A percentile compares a stretch with the other conserved stretches of the same genome.
Evolutionary conservation across 169 alveolate genomes (phyloP).

Genomic region (Eimeria falciformis): DNA sequence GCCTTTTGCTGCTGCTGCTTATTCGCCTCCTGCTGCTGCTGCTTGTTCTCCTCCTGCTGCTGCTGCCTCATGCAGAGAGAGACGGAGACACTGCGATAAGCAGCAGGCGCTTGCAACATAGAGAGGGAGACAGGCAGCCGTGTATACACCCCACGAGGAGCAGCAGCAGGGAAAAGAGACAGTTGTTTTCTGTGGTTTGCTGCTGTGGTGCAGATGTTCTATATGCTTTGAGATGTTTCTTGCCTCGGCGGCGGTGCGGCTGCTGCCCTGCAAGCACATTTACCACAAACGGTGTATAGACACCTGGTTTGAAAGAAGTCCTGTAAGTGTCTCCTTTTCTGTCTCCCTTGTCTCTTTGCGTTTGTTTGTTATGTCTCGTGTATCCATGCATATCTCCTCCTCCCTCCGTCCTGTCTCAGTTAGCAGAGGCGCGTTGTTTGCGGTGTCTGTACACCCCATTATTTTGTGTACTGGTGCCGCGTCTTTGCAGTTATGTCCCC

Average conservation of each 20-base stretch:
- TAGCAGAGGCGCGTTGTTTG: no score
- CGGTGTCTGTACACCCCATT: no score
- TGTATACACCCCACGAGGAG: no score
- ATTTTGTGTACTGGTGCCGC: constrained; percentile 22
- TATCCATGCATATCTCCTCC: no score
- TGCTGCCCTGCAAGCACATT: constrained; percentile 55
- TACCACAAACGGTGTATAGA: constrained; percentile 30
- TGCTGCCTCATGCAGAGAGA: no score
- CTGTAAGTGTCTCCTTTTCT: background rate
- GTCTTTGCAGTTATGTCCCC: constrained; percentile 6
- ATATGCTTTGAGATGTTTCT: constrained; percentile 41
- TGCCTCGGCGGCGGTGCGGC: constrained; percentile 2
- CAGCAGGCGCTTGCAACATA: background rate
- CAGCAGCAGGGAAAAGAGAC: no score
- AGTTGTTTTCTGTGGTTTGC: no score
- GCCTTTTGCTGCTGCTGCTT: no score
- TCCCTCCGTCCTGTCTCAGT: no score
- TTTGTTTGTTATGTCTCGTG: no score
- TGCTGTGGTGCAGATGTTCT: constrained; percentile 10
- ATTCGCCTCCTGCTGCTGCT: no score
- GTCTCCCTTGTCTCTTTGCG: background rate
- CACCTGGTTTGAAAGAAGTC: constrained; percentile 7
- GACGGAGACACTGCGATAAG: background rate
- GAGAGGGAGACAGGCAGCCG: background rate
- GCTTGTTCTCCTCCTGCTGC: no score